Base-by-base conservation (phyloP, 306 rosid genomes). In the Rosa persica region DNA sequence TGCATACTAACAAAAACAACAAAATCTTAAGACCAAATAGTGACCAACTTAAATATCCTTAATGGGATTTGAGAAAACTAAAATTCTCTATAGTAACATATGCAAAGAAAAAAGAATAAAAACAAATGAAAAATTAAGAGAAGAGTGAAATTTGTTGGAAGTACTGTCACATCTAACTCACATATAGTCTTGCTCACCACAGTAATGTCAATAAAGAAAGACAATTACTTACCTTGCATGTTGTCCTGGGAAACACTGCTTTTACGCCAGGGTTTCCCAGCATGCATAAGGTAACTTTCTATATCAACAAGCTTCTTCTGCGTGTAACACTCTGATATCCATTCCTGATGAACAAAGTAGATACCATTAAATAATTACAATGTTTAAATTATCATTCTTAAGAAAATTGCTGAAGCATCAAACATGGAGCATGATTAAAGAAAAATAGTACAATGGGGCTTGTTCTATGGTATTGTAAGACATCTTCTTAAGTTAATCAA, bases 261-360 rank as follows among this genome's bases (percentile, higher is more conserved):
- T 89, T 88, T 89, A 67, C 96, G 90, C 98, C 97, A 95, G 17
- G 97, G 97, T 77, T 90, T 92, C 72, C 98, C 97, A 60, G 89
- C 90, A 86, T 90, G 89, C 87, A 90, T 86, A 34, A 95, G 87
- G 82, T 88, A 88, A 78, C 65, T 86, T 72, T 95, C 98, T 84
- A 92, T 92, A 54, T 92, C 98, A 55, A 89, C 62, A 52, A 95
- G 95, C 92, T 87, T 89, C 87, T 84, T 95, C 82, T 87, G 92
- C 55, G 77, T 51, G 81, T 89, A 83, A 84, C 98, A 94, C 73
- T 89, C 91, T 75, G 81, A 79, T 83, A 95, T 91, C 97, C 98
- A 95, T 82, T 90, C 98, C 98, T 95, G 81, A 76, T 49, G 51
- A 52, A 62, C 36, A 68, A 69, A 58, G 39, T 47, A 36, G 23